Conservation (phyloP, 2,329 filamentous ascomycete species). For the Monosporascus cannonballus region DNA sequence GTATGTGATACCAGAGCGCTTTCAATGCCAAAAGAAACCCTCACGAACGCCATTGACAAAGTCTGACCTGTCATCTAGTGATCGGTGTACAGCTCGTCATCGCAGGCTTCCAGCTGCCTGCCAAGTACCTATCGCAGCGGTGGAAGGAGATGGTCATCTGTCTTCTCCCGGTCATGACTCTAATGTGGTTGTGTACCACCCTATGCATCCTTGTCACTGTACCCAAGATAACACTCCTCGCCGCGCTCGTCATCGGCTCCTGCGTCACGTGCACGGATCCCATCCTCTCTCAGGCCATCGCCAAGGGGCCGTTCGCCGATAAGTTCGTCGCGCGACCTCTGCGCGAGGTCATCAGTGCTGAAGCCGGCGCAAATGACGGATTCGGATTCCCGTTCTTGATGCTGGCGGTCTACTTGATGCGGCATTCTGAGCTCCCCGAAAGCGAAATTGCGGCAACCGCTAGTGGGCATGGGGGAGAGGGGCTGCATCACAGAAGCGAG, state of each 20-base stretch:
- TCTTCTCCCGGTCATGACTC: conserved; percentile 53
- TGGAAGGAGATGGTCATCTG: conserved; percentile 50
- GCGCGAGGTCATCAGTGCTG: conserved; percentile 56
- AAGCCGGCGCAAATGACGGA: conserved; percentile 57
- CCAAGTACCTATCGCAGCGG: conserved; percentile 43
- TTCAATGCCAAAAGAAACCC: no score
- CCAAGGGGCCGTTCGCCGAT: conserved; percentile 57
- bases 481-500: conserved; percentile 14
- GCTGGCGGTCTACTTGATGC: conserved; percentile 50
- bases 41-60: no score
- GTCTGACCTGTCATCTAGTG: no score
- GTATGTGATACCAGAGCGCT: conserved; percentile 49
- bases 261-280: conserved; percentile 59
- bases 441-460: no score
- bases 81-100: conserved; percentile 32
- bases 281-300: conserved; percentile 55
- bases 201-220: conserved; percentile 49
- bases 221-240: conserved; percentile 46
- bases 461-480: conserved; percentile 2
- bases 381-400: conserved; percentile 58
- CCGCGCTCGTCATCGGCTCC: conserved; percentile 51
- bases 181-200: conserved; percentile 56
- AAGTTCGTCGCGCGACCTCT: conserved; percentile 52
- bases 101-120: conserved; percentile 55
- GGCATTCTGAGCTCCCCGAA: conserved; percentile 39